A percentile compares a stretch with the other conserved stretches of the same genome.
These are phyloP conservation scores for Eutrema yunnanense DNA, from an alignment of 345 rosid species.

Conservation along the genomic window DNA sequence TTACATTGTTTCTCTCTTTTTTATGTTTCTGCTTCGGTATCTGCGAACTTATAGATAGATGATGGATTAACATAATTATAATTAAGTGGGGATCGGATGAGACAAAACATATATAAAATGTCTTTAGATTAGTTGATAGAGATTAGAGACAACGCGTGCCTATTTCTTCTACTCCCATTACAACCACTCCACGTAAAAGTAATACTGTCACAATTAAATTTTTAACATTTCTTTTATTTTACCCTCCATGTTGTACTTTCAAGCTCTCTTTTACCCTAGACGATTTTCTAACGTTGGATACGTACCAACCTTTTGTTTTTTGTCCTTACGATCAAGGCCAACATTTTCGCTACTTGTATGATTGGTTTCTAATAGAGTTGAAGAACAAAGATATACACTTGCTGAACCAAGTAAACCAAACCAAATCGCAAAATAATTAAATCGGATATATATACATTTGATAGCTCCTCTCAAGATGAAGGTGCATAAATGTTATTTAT, in stretches of 20 bases:
- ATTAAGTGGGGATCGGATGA: slow-evolving; percentile 21
- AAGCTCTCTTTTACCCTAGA: background rate
- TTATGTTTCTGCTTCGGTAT: slow-evolving; percentile 19
- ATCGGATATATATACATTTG: too few relatives aligned
- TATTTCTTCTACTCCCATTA: slow-evolving; percentile 20
- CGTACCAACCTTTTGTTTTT: background rate
- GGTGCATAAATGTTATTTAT: too few relatives aligned
- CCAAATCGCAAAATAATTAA: too few relatives aligned
- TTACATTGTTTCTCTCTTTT: slow-evolving; percentile 12
- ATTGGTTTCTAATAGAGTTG: too few relatives aligned
- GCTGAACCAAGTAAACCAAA: too few relatives aligned
- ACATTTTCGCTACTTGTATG: background rate
- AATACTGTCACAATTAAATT: background rate
- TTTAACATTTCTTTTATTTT: background rate
- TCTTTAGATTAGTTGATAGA: slow-evolving; percentile 30
- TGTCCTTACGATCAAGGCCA: background rate
- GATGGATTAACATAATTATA: background rate
- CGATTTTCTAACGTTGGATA: background rate
- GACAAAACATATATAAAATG: slow-evolving; percentile 27
- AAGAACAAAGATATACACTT: too few relatives aligned
- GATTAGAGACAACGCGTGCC: slow-evolving; percentile 32
- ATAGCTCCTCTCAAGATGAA: too few relatives aligned
- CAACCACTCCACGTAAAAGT: slow-evolving; percentile 34
- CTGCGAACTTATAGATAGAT: slow-evolving; percentile 18
- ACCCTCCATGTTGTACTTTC: background rate